Base-by-base conservation (phyloP, 345 rosid genomes). In the Linum trigynum region DNA sequence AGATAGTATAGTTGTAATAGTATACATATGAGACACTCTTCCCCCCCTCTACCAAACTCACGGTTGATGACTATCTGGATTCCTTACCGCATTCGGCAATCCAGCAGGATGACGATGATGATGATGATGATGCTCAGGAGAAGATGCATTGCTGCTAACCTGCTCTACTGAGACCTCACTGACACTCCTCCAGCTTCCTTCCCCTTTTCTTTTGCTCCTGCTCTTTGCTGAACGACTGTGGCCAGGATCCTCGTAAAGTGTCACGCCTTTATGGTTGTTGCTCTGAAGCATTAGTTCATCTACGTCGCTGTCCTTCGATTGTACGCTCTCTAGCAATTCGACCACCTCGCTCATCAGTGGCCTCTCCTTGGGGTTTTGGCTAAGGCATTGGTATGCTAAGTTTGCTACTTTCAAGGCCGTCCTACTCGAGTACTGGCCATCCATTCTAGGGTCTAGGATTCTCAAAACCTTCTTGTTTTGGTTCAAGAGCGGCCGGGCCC, bases 331-430 rank as follows among this genome's bases (percentile, higher is more conserved):
- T 0, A 88, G 92, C 37, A 81, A 69, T 80, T 87, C 87, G 4
- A 94, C 99, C 68, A 83, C 97, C 70, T 89, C 82, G 72, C 71
- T 91, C 97, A 94, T 89, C 14, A 79, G 71, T 16, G 96, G 96
- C 65, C 96, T 81, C 16, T 86, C 87, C 77, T 86, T 89, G 0
- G 99, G 99, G 75, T 94, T 94, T 74, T 89, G 95, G 80, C 97
- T 90, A 14, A 94, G 87, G 82, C 99, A 91, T 69, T 83, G 84
- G 80, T 87, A 86, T 0, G 95, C 91, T 69, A 94, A 74, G 69
- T 71, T 75, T 5, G 95, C 92, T 38, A 91, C 96, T 77, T 85
- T 85, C 81, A 87, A 81, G 57, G 89, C 85, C 2, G 75, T 74
- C 68, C 70, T 82, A 14, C 66, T 72, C 0, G 86, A 57, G 79